These are phyloP conservation scores for Coemansia sp. DNA, from an alignment of 192 early-diverging fungal species.

Conservation along the genomic window DNA sequence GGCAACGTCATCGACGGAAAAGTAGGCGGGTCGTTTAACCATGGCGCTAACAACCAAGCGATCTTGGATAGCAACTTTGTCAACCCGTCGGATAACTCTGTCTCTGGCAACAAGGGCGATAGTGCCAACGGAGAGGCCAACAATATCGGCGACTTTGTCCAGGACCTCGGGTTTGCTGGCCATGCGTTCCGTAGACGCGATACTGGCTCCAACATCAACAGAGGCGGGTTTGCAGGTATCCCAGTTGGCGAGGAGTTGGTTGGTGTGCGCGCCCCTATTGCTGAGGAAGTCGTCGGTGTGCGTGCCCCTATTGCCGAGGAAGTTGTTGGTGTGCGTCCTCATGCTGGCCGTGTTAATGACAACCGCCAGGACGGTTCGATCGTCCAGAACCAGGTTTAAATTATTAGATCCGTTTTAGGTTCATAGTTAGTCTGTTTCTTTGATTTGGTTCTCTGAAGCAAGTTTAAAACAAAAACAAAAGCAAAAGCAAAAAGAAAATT, in stretches of 20 bases:
- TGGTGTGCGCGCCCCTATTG: slow-evolving; percentile 6
- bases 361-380: slow-evolving; percentile 38
- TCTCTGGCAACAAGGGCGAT: slow-evolving; percentile 36
- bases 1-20: slow-evolving; percentile 28
- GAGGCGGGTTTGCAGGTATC: slow-evolving; percentile 8
- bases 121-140: slow-evolving; percentile 44
- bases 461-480: too few species aligned
- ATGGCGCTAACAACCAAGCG: slow-evolving; percentile 23
- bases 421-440: neutral
- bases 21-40: slow-evolving; percentile 29
- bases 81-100: slow-evolving; percentile 29
- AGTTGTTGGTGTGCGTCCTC: slow-evolving; percentile 5
- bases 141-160: slow-evolving; percentile 25
- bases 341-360: slow-evolving; percentile 22
- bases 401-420: neutral
- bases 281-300: slow-evolving; percentile 11
- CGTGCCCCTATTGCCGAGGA: too few species aligned
- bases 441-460: too few species aligned
- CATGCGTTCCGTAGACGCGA: slow-evolving; percentile 27
- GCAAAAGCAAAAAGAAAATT: too few species aligned
- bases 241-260: slow-evolving; percentile 12
- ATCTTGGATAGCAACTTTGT: slow-evolving; percentile 40
- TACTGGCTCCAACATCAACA: slow-evolving; percentile 36
- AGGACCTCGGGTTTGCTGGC: slow-evolving; percentile 6
- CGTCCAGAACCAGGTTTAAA: slow-evolving; percentile 47